Evolutionary conservation across 768 basidiomycete genomes (phyloP).

Genomic region (Kondoa malvinella): DNA sequence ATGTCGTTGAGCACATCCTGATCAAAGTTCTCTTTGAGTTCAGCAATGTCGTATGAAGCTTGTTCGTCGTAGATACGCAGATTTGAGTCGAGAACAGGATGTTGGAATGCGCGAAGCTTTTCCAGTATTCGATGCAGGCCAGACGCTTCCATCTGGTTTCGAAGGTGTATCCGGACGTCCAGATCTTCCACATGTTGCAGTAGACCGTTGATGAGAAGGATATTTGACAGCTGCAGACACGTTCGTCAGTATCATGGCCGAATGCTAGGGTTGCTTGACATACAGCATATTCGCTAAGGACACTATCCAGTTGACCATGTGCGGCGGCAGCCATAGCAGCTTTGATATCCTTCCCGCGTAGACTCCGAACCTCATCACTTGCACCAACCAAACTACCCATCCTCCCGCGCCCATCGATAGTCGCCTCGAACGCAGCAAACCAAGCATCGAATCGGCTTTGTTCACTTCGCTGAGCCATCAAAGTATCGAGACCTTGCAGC

Average conservation of each 20-base stretch:
- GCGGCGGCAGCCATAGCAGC: slow-evolving; percentile 12
- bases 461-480: slow-evolving; percentile 35
- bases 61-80: slow-evolving; percentile 44
- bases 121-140: slow-evolving; percentile 58
- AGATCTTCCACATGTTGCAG: slow-evolving; percentile 53
- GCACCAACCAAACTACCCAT: slow-evolving; percentile 94
- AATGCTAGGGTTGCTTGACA: slow-evolving; percentile 28
- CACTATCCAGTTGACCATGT: slow-evolving; percentile 39
- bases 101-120: slow-evolving; percentile 50
- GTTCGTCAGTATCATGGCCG: background rate
- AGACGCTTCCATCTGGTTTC: slow-evolving; percentile 73
- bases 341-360: slow-evolving; percentile 21
- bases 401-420: slow-evolving; percentile 65
- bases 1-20: slow-evolving; percentile 59
- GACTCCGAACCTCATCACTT: slow-evolving; percentile 68
- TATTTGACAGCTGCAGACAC: slow-evolving; percentile 45
- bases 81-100: slow-evolving; percentile 49
- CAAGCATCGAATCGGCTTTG: slow-evolving; percentile 53
- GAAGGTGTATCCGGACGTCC: slow-evolving; percentile 68
- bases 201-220: slow-evolving; percentile 55
- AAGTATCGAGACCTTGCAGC: slow-evolving; percentile 49
- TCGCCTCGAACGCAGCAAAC: slow-evolving; percentile 64
- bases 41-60: slow-evolving; percentile 58
- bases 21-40: slow-evolving; percentile 55
- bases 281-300: slow-evolving; percentile 73